Conservation (phyloP, 2,329 filamentous ascomycete species). For the Colletotrichum nymphaeae region DNA sequence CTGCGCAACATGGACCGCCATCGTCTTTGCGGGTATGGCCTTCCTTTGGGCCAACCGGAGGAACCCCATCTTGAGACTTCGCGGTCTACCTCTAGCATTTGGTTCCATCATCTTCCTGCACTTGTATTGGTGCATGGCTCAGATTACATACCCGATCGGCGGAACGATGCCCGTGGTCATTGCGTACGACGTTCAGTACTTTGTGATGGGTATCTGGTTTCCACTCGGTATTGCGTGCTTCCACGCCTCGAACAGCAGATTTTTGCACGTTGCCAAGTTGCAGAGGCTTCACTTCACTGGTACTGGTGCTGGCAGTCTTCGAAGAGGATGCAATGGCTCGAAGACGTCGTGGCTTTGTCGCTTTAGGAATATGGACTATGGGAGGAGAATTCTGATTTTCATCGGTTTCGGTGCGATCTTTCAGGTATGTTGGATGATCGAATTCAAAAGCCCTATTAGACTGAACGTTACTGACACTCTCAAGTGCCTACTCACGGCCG, state of each 20-base stretch:
- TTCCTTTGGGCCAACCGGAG: conserved; percentile 48
- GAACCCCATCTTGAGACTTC: conserved; percentile 51
- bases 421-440: conserved; percentile 52
- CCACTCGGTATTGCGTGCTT: conserved; percentile 69
- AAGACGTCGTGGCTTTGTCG: conserved; percentile 46
- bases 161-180: conserved; percentile 50
- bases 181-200: conserved; percentile 65
- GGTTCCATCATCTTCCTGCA: conserved; percentile 52
- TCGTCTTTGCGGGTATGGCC: conserved; percentile 48
- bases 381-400: conserved; percentile 53
- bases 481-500: conserved; percentile 62
- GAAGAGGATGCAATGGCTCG: conserved; percentile 40
- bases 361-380: conserved; percentile 49
- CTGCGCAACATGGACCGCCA: conserved; percentile 41
- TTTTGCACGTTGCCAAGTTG: conserved; percentile 60
- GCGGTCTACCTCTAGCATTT: conserved; percentile 54
- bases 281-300: conserved; percentile 49
- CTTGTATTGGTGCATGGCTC: conserved; percentile 52
- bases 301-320: background rate
- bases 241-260: conserved; percentile 65
- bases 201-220: conserved; percentile 69
- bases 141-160: conserved; percentile 56
- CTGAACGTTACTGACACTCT: background rate
- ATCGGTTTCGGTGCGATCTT: conserved; percentile 60
- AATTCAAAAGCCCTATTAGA: background rate